phyloP scores from a whole-genome alignment of 306 rosid genomes.

The Lathyrus aphaca region DNA sequence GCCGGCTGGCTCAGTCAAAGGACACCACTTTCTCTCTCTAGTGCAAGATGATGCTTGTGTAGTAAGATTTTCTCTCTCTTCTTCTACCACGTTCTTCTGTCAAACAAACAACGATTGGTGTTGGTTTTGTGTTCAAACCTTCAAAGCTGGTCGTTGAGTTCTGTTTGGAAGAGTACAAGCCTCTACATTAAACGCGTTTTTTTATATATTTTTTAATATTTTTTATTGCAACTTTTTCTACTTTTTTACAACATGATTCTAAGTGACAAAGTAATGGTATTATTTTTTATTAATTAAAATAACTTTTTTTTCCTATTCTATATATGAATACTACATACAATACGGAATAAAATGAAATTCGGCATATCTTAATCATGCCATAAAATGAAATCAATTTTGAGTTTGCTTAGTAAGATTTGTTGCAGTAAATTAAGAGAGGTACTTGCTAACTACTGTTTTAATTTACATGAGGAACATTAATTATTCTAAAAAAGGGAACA shows the following conservation, averaged over 20 bases:
- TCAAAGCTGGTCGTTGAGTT: slow-evolving; percentile 50
- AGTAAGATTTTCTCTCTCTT: slow-evolving; percentile 33
- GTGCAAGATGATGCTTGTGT: slow-evolving; percentile 11
- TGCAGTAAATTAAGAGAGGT: not conserved
- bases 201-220: not conserved
- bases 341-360: slow-evolving; percentile 4
- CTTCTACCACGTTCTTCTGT: slow-evolving; percentile 39
- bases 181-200: slow-evolving; percentile 41
- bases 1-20: slow-evolving; percentile 85
- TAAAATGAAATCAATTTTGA: not conserved
- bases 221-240: not conserved
- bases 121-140: slow-evolving; percentile 45
- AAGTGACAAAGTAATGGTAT: slow-evolving; percentile 2
- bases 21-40: slow-evolving; percentile 39
- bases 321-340: not conserved
- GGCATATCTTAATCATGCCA: not conserved
- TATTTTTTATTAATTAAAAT: not conserved
- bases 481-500: not conserved
- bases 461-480: not conserved
- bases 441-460: not conserved
- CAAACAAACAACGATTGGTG: slow-evolving; percentile 36
- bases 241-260: not conserved
- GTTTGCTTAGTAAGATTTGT: not conserved
- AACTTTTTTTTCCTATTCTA: not conserved
- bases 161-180: slow-evolving; percentile 39